phyloP scores from a whole-genome alignment of 2,329 filamentous ascomycete species.

The Colletotrichum cereale region DNA sequence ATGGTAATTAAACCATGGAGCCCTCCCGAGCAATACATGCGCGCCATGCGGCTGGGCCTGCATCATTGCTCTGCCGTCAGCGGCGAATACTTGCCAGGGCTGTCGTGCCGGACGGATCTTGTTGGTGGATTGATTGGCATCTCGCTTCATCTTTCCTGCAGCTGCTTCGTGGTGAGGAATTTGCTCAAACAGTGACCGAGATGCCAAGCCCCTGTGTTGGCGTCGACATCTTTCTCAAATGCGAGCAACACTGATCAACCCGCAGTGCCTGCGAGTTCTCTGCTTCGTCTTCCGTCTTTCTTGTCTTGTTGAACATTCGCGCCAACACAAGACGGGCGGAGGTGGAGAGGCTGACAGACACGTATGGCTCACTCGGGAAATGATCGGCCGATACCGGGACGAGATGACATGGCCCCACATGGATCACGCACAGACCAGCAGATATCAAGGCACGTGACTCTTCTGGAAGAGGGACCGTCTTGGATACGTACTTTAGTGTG shows the following conservation, averaged over 20 bases:
- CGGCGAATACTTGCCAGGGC: background rate
- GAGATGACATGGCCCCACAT: background rate
- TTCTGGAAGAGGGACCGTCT: no score
- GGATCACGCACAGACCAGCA: background rate
- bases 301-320: background rate
- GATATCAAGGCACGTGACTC: background rate
- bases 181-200: slow-evolving; percentile 6
- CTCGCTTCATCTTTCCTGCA: slow-evolving; percentile 7
- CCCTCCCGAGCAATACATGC: background rate
- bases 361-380: background rate
- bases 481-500: no score
- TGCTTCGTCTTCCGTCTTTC: background rate
- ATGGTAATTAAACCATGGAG: background rate
- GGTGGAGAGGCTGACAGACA: background rate
- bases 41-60: background rate
- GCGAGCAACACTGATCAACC: background rate
- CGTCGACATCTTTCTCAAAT: background rate
- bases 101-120: background rate
- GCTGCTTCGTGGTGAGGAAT: background rate
- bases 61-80: background rate
- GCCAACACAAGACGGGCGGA: background rate
- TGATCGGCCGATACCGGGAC: background rate
- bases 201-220: background rate
- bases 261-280: background rate
- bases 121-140: background rate